Evolutionary conservation across 495 filamentous ascomycete species (phyloP), one percentile per base, ranked within the genome.

Genomic region (Clavariopsis aquatica): DNA sequence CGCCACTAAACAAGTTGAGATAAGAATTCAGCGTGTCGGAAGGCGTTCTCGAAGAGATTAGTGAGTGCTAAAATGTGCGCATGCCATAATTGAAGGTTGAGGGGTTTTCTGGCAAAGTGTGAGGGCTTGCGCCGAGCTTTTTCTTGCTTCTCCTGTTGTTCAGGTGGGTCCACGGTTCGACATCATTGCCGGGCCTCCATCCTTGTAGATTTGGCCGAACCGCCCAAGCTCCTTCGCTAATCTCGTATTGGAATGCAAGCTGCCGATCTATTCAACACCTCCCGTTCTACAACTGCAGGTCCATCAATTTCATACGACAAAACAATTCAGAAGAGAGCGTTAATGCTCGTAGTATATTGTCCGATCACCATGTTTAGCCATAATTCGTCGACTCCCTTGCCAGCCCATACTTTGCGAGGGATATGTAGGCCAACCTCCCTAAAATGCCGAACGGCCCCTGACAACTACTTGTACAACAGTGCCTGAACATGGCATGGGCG

Each of bases 161-260:
- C n/a, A 47, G 45, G 45, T 23, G 45, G 17, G 17, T 23, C 22
- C 45, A 47, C 31, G 31, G 31, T 19, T 47, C 43, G 43, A n/a
- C 43, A 47, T 47, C 17, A 47, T 41, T 41, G 36, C 9, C n/a
- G n/a, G 36, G 9, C 43, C 43, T 6, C 15, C 43, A 23, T n/a
- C 15, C 5, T n/a, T 47, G 43, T 12, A 34, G 19, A 8, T 4
- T n/a, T 23, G 7, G 43, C 43, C 15, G 20, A 23, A n/a, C 4
- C 7, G 43, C 43, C 43, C 43, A 47, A 47, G 43, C 43, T 47
- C 43, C 43, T 23, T 47, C 43, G 43, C 43, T 47, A 47, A 23
- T 47, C 43, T 47, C 31, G 12, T 34, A 34, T 34, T 34, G 31
- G 31, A 34, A 34, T 34, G 31, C n/a, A n/a, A n/a, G n/a, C n/a